Percentiles rank a stretch among this genome's conserved stretches.
Evolutionary conservation across 2,329 filamentous ascomycete species (phyloP).

Genomic region (Hypoxylon sp.): DNA sequence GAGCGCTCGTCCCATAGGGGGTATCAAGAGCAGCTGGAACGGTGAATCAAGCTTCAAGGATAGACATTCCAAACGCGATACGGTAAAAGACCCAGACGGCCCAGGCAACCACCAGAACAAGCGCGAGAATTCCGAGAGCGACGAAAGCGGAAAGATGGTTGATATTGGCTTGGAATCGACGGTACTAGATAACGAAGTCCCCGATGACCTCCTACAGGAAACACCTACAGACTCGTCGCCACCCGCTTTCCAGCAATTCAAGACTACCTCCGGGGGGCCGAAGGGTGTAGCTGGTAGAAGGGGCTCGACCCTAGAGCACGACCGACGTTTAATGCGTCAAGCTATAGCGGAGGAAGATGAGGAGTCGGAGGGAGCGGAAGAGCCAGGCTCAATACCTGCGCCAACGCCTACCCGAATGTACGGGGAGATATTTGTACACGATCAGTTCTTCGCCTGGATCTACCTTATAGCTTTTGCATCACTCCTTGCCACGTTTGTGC

Average conservation of each 20-base stretch:
- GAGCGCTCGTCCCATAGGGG: conserved; percentile 54
- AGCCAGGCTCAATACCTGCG: conserved; percentile 54
- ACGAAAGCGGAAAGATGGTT: conserved; percentile 77
- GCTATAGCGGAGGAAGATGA: conserved; percentile 56
- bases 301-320: conserved; percentile 61
- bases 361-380: conserved; percentile 52
- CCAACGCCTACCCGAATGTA: conserved; percentile 69
- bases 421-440: conserved; percentile 81
- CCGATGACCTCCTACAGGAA: conserved; percentile 70
- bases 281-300: conserved; percentile 57
- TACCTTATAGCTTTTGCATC: conserved; percentile 87
- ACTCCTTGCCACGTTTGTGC: conserved; percentile 87
- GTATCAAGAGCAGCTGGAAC: conserved; percentile 75
- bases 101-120: conserved; percentile 46
- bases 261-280: conserved; percentile 54
- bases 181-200: conserved; percentile 69
- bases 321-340: conserved; percentile 59
- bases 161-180: conserved; percentile 85
- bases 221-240: conserved; percentile 65
- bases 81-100: conserved; percentile 56
- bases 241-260: conserved; percentile 73
- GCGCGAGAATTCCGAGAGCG: conserved; percentile 52
- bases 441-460: conserved; percentile 91
- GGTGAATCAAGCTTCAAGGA: conserved; percentile 62
- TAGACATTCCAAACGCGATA: conserved; percentile 56